Evolutionary conservation across 805 yeast genomes (phyloP), one percentile per base, ranked within the genome.

Genomic region (Cyberlindnera maclurae): DNA sequence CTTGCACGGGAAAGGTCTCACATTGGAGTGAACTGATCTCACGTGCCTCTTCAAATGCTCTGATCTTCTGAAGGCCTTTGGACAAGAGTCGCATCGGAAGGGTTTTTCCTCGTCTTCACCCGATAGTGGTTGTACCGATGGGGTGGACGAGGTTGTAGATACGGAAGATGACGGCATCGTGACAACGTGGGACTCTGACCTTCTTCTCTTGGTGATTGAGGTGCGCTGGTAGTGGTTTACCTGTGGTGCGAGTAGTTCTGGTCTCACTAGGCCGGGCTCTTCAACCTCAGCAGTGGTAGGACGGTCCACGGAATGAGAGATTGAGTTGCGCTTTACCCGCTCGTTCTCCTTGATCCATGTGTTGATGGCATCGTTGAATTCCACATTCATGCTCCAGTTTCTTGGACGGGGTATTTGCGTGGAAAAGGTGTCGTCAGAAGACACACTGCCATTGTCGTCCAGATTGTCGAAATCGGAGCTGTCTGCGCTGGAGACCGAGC

Each of bases 11-110:
- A 68, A 79, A 0, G 87, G 90, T 59, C 81, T 80, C 40, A 77
- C 82, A 38, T 78, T 70, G 28, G 82, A 77, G 53, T 82, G 90
- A 43, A 82, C 65, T 3, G 87, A 78, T 43, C 88, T 64, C 50
- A 79, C 70, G 51, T 82, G 90, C 45, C 90, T 68, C 51, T 80
- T 81, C 50, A 82, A 63, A 57, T 82, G 90, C 52, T 82, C 90
- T 50, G 79, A 83, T 45, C 90, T 68, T 53, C 81, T 76, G 60
- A 82, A 82, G 26, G 68, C 57, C 44, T 87, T 69, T 29, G 73
- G 67, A 58, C 90, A 82, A 47, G 68, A 69, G 27, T 71, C 72
- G 55, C 89, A 82, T 36, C 71, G 70, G 51, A 70, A 80, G 32
- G 76, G 76, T 57, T 79, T 79, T 48, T 75, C 82, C 17, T 50